These are phyloP conservation scores for Candida tropicalis DNA, from an alignment of 1,139 yeast genomes.

Conservation along the genomic window DNA sequence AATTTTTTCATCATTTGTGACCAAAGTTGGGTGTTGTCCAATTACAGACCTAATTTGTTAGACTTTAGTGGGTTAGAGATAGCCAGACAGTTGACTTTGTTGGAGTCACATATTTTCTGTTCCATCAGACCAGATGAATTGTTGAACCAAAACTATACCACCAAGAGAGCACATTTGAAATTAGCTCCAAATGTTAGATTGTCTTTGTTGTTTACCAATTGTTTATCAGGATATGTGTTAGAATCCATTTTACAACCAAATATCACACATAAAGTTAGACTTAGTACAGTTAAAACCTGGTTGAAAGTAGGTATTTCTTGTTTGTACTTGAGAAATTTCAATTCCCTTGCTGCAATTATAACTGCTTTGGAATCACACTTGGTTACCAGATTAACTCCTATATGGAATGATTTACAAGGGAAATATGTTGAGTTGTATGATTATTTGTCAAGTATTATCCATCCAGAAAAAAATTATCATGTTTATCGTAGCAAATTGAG, in stretches of 20 bases:
- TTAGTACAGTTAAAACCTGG: constrained; percentile 75
- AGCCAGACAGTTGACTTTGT: constrained; percentile 81
- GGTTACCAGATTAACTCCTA: constrained; percentile 62
- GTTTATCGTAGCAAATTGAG: constrained; percentile 72
- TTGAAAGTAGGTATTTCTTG: constrained; percentile 83
- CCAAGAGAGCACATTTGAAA: constrained; percentile 61
- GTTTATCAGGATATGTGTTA: constrained; percentile 78
- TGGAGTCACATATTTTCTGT: constrained; percentile 75
- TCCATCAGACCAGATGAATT: constrained; percentile 72
- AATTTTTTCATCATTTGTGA: constrained; percentile 45
- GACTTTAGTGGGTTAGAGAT: constrained; percentile 80
- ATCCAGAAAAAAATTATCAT: constrained; percentile 81
- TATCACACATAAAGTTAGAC: constrained; percentile 51
- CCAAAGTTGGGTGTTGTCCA: constrained; percentile 50
- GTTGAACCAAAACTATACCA: constrained; percentile 69
- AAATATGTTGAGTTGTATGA: constrained; percentile 69
- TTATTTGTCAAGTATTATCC: constrained; percentile 68
- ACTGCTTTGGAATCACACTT: constrained; percentile 84
- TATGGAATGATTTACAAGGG: constrained; percentile 69
- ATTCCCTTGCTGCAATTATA: constrained; percentile 85
- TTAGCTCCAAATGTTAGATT: constrained; percentile 74
- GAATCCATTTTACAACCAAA: constrained; percentile 71
- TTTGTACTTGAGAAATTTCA: constrained; percentile 76
- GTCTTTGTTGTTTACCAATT: constrained; percentile 74
- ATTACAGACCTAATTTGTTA: constrained; percentile 54